These are phyloP conservation scores for Candida rishiriensis DNA, from an alignment of 805 yeast species.

Conservation along the genomic window DNA sequence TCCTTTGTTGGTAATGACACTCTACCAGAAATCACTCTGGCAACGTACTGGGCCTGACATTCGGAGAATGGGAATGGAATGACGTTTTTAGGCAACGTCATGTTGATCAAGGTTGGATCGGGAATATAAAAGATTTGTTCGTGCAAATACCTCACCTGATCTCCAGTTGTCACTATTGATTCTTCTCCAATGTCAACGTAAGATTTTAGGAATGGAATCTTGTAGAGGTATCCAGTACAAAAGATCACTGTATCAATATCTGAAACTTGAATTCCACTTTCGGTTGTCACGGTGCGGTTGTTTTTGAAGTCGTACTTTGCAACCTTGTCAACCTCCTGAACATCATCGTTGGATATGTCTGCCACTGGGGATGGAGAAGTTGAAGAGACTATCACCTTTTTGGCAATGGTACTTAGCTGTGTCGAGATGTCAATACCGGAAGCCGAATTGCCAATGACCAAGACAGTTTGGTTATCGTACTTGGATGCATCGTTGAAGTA, in stretches of 20 bases:
- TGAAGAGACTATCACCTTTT: slow-evolving; percentile 27
- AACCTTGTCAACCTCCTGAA: slow-evolving; percentile 24
- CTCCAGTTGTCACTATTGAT: slow-evolving; percentile 31
- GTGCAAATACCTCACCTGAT: slow-evolving; percentile 35
- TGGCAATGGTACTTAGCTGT: slow-evolving; percentile 27
- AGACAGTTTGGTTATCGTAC: slow-evolving; percentile 33
- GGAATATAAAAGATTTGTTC: slow-evolving; percentile 42
- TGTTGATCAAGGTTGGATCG: slow-evolving; percentile 41
- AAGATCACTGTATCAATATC: slow-evolving; percentile 57
- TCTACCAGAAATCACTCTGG: slow-evolving; percentile 39
- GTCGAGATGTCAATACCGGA: slow-evolving; percentile 61
- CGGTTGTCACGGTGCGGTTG: slow-evolving; percentile 37
- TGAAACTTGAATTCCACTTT: slow-evolving; percentile 41
- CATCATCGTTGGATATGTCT: slow-evolving; percentile 22
- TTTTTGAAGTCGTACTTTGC: slow-evolving; percentile 22
- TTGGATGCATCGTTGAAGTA: slow-evolving; percentile 32
- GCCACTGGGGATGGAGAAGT: slow-evolving; percentile 27
- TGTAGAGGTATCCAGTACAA: slow-evolving; percentile 72
- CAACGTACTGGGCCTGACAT: slow-evolving; percentile 41
- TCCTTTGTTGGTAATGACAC: slow-evolving; percentile 35
- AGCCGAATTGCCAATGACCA: slow-evolving; percentile 47
- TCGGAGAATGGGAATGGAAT: slow-evolving; percentile 49
- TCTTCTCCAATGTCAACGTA: slow-evolving; percentile 25
- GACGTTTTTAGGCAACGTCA: slow-evolving; percentile 42
- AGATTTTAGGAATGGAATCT: slow-evolving; percentile 54